Evolutionary conservation across 2,329 filamentous ascomycete genomes (phyloP).

Genomic region (Calonectria pauciramosa): DNA sequence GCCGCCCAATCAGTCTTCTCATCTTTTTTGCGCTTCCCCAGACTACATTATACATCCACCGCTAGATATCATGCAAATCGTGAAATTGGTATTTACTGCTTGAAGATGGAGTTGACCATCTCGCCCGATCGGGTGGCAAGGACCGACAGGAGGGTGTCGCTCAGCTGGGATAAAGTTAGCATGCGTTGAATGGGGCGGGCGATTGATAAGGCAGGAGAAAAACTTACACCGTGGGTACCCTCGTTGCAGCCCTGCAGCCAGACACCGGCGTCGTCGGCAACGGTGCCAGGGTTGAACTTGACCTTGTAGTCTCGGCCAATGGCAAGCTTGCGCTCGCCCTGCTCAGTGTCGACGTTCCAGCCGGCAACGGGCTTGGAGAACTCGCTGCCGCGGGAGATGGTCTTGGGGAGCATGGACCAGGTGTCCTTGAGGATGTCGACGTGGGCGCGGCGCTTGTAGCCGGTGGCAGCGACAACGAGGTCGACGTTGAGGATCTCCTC

Average conservation of each 20-base stretch:
- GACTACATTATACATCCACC: constrained; percentile 39
- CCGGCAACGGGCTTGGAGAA: constrained; percentile 54
- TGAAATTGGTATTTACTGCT: constrained; percentile 40
- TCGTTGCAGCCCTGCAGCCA: constrained; percentile 97
- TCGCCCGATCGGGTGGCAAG: constrained; percentile 82
- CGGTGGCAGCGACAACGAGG: constrained; percentile 87
- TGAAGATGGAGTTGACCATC: constrained; percentile 82
- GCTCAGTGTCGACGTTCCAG: constrained; percentile 57
- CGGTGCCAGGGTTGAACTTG: constrained; percentile 75
- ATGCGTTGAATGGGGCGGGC: constrained; percentile 1
- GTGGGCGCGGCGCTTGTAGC: constrained; percentile 85
- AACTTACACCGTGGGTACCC: constrained; percentile 88
- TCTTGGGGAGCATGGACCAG: constrained; percentile 73
- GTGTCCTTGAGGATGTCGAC: constrained; percentile 80
- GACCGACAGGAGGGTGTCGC: constrained; percentile 85
- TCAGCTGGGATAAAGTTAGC: constrained; percentile 66
- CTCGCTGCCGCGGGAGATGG: constrained; percentile 46
- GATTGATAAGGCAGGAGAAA: not conserved
- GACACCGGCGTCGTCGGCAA: constrained; percentile 81
- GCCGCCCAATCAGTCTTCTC: constrained; percentile 32
- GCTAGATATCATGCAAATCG: constrained; percentile 36
- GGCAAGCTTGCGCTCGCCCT: constrained; percentile 65
- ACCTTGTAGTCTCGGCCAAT: constrained; percentile 86
- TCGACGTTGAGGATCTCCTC: constrained; percentile 81
- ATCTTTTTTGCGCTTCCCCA: constrained; percentile 42